phyloP scores from a whole-genome alignment of 345 rosid species.

The Euphorbia peplus region DNA sequence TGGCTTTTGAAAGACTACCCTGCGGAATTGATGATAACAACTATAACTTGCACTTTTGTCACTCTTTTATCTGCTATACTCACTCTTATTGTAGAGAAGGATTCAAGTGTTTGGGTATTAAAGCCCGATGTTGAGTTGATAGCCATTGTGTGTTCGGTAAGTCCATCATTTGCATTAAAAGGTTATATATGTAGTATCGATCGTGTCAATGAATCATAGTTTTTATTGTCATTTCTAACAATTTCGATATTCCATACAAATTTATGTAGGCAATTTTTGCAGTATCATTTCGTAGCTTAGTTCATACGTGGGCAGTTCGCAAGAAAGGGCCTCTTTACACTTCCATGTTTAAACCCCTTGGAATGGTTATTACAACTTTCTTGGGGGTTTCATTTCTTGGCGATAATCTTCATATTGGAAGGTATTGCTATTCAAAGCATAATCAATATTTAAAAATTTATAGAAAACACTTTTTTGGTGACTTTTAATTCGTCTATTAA shows the following conservation, averaged over 20 bases:
- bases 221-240: too few species aligned
- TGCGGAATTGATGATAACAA: slow-evolving; percentile 6
- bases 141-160: slow-evolving; percentile 15
- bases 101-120: slow-evolving; percentile 21
- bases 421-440: not conserved
- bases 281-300: slow-evolving; percentile 18
- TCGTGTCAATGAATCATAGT: too few species aligned
- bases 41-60: slow-evolving; percentile 12
- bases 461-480: too few species aligned
- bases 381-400: slow-evolving; percentile 40
- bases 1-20: slow-evolving; percentile 19
- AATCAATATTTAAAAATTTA: too few species aligned
- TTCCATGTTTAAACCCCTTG: slow-evolving; percentile 30
- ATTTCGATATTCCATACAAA: not conserved
- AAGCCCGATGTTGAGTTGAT: slow-evolving; percentile 14
- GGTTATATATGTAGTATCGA: too few species aligned
- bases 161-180: too few species aligned
- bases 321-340: slow-evolving; percentile 28
- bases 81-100: slow-evolving; percentile 23
- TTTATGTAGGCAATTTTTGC: slow-evolving; percentile 30
- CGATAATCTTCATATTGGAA: slow-evolving; percentile 18
- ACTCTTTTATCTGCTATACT: slow-evolving; percentile 25
- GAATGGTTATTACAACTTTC: slow-evolving; percentile 27
- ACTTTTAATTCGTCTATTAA: too few species aligned
- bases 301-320: slow-evolving; percentile 30